Base-by-base conservation (phyloP, 192 early-diverging fungal genomes). In the Coemansia sp. region DNA sequence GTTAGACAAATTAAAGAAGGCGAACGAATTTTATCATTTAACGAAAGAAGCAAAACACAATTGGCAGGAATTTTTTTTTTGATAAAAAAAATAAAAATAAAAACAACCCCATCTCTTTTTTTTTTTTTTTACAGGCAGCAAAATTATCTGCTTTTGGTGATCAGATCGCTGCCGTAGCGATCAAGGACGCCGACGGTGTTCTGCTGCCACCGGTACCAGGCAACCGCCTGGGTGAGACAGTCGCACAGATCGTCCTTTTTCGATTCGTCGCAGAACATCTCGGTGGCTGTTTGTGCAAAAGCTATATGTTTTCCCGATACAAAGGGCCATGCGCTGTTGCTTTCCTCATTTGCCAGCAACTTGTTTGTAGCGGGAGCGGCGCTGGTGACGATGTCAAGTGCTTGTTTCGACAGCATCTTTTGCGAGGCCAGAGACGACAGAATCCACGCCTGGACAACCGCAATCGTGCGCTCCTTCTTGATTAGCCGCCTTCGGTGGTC, bases 161-260 rank as follows among this genome's bases (percentile, higher is more conserved):
- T 63, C 50, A 38, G 49, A 17, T n/a, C 10, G 55, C 69, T 72
- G 42, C 67, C 76, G 38, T 63, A 66, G 17, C 17, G 35, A 29
- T 71, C 58, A 33, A 82, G 48, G 19, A 54, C 13, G 11, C 56
- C 58, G 4, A 71, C 63, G 15, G 71, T 63, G 60, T 59, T 43
- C 19, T 61, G 59, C 59, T 83, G 76, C 82, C 82, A 83, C 7
- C n/a, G 42, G 58, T 65, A 68, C 82, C 82, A 83, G 3, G 77
- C 74, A 9, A 66, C 75, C 1, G 68, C 80, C 61, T 82, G 80
- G 9, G 70, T 52, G 20, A 82, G 35, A 48, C 80, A 82, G 69
- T 82, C 80, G 56, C 75, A 82, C 45, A 82, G 66, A 40, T 82
- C 80, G 40, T 82, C 80, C 25, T 74, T 73, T 46, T 82, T 82